Evolutionary conservation across 805 yeast species (phyloP), one percentile per base, ranked within the genome.

Genomic region (Yamadazyma insecticola): DNA sequence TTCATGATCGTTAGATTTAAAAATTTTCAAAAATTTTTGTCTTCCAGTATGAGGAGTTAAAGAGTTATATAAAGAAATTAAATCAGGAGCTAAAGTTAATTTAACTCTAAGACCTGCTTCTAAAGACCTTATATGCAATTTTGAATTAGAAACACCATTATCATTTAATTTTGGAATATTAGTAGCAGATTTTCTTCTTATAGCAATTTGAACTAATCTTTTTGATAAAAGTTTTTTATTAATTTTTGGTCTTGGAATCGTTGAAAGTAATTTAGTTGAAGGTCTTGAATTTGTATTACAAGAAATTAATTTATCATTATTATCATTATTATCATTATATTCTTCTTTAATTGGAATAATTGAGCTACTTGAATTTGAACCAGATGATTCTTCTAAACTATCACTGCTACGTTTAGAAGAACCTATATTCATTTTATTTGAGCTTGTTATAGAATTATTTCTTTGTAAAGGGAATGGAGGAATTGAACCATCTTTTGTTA

Each of bases 51-150:
- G 53, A 5, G 69, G 64, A 15, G 57, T 55, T 24, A 74, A 46
- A 16, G 63, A 59, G 21, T 67, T 60, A 47, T 72, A 72, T 13
- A 74, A 49, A 3, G 62, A 50, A 4, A 65, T 51, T 25, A 74
- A 42, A 18, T 69, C 60, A 6, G 73, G 68, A 4, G 68, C 68
- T 29, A 67, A 38, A 0, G 77, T 62, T n/a, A 74, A 47, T 28
- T 74, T 60, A 3, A 74, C 66, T 34, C 66, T 61, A 4, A 76
- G 61, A 13, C 73, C 74, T 2, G 76, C 74, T 22, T 74, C 74
- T 13, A 74, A 48, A 9, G 75, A 73, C 37, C 60, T 64, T 9
- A 60, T 45, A 34, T 63, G 68, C 14, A 61, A 48, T 33, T 63
- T 64, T 1, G 59, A 45, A 20, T 42, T 45, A 4, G 21, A 21